Evolutionary conservation across 2,329 filamentous ascomycete genomes (phyloP).

Genomic region (Colletotrichum australisinense): DNA sequence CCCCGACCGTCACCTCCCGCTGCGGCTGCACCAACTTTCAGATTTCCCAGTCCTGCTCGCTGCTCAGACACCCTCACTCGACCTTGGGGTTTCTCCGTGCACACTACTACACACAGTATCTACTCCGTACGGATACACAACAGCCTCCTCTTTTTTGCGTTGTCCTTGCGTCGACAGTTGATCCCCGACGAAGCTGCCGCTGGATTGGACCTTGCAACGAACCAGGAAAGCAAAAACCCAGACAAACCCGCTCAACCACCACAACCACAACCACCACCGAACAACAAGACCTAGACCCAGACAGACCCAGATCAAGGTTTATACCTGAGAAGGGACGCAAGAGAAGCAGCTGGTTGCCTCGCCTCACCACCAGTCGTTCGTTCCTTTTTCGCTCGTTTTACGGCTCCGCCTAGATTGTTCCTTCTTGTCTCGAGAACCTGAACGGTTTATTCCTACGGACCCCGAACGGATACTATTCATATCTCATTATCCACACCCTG

Average conservation of each 20-base stretch:
- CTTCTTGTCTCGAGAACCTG: background rate
- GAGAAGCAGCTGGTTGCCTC: background rate
- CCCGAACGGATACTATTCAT: conserved; percentile 3
- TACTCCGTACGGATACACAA: background rate
- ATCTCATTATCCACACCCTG: background rate
- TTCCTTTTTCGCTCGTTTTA: conserved; percentile 8
- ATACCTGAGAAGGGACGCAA: conserved; percentile 1
- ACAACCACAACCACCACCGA: background rate
- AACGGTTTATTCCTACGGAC: background rate
- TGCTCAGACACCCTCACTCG: background rate
- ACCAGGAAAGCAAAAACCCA: background rate
- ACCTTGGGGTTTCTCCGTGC: too few species aligned
- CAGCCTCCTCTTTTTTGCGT: conserved; percentile 6
- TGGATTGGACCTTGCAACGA: conserved; percentile 1
- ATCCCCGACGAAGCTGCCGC: conserved; percentile 26
- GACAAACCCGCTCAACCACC: background rate
- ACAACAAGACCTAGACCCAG: background rate
- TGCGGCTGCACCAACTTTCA: conserved; percentile 26
- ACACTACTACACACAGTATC: too few species aligned
- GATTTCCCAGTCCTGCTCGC: conserved; percentile 15
- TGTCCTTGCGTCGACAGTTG: conserved; percentile 13
- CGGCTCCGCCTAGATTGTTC: background rate
- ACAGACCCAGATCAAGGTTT: background rate
- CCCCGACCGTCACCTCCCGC: conserved; percentile 14
- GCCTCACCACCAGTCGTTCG: conserved; percentile 4